Base-by-base conservation (phyloP, 2,329 filamentous ascomycete species). In the Stagonosporopsis vannaccii region DNA sequence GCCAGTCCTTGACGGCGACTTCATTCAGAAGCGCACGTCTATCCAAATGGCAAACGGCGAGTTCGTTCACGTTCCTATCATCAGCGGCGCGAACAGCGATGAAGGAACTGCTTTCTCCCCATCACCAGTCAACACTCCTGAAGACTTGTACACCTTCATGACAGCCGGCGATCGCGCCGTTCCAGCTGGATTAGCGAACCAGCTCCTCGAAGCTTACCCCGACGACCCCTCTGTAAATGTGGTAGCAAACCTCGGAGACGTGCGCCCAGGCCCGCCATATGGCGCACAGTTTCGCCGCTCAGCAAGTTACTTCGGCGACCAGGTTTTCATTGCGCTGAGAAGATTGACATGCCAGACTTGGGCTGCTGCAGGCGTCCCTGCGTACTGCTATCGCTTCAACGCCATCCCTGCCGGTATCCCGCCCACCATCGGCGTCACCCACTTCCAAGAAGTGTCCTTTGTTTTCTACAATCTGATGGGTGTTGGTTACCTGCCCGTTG, bases 331-430 rank as follows among this genome's bases (percentile, higher is more conserved):
- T 56, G 85, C 82, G 5, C 79, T 81, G 28, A 80, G 85, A 1
- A 80, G 86, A 3, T 75, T 80, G 20, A 81, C 82, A 5, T 82
- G 80, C 58, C 75, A 84, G 62, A 75, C 77, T 1, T 86, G 83
- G 81, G 76, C 83, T 12, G 74, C 74, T 9, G 71, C 77, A 26
- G 74, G 76, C 13, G 65, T 84, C 2, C 76, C 81, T 6, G 83
- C 83, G 9, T 88, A 86, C 76, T 84, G 81, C 65, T 89, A 87
- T 74, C 81, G 84, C 42, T 89, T 88, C 78, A 85, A 88, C 66
- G 84, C 84, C 8, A 72, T 81, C 15, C 73, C 80, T 0, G 77
- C 79, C 3, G 81, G 83, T 9, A 62, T 80, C 1, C 70, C 77
- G 0, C 72, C 75, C 11, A 70, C 75, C 1, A 67, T 74, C 1